Evolutionary conservation across 208 protist genomes (phyloP).

Genomic region (Crithidia expoeki): DNA sequence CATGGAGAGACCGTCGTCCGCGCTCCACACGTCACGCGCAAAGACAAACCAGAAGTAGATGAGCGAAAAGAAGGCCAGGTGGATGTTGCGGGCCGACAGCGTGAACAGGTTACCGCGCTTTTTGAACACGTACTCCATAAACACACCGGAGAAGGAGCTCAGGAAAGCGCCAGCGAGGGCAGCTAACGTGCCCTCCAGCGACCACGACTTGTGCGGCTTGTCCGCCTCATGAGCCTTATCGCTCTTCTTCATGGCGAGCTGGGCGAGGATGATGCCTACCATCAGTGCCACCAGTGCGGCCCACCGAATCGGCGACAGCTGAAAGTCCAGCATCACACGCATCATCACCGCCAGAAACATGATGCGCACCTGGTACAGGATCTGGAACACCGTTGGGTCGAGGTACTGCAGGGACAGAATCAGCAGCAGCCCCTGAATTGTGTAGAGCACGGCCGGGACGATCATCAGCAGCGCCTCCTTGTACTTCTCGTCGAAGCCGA

Average conservation of each 20-base stretch:
- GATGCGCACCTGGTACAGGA: constrained; percentile 68
- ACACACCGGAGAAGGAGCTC: constrained; percentile 61
- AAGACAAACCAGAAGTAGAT: constrained; percentile 34
- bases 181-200: constrained; percentile 37
- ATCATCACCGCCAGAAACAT: constrained; percentile 57
- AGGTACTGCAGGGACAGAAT: constrained; percentile 51
- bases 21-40: background rate
- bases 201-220: constrained; percentile 18
- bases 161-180: constrained; percentile 37
- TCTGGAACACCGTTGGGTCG: constrained; percentile 65
- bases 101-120: constrained; percentile 27
- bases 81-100: constrained; percentile 39
- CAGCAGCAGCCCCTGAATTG: constrained; percentile 56
- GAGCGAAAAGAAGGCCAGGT: constrained; percentile 50
- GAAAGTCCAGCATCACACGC: constrained; percentile 24
- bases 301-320: constrained; percentile 56
- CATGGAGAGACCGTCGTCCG: background rate
- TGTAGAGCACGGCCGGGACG: constrained; percentile 60
- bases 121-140: constrained; percentile 70
- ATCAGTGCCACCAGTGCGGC: constrained; percentile 43
- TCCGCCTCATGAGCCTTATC: constrained; percentile 17
- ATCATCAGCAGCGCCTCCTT: constrained; percentile 47
- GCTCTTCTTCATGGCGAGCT: constrained; percentile 37
- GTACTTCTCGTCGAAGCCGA: constrained; percentile 26
- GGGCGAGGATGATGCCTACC: constrained; percentile 43